Percentiles rank a stretch among this genome's conserved stretches.
These are phyloP conservation scores for Cyclostephanos tholiformis DNA, from an alignment of 108 stramenopile genomes.

Conservation along the genomic window DNA sequence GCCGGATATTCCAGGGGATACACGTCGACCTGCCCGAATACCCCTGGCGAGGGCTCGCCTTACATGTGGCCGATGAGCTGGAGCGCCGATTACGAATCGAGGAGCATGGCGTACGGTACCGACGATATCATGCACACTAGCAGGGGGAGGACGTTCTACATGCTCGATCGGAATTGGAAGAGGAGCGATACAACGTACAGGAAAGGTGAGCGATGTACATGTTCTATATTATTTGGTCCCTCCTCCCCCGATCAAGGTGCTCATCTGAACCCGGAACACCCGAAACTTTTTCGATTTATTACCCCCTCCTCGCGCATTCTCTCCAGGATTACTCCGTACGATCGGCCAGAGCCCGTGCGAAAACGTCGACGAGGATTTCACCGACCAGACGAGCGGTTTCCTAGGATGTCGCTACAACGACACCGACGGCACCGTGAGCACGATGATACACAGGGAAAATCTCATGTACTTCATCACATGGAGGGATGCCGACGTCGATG, in stretches of 20 bases:
- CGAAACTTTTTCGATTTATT: no score
- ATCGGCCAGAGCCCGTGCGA: no score
- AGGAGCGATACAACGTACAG: conserved; percentile 46
- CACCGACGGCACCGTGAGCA: conserved; percentile 44
- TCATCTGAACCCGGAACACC: no score
- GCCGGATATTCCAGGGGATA: no score
- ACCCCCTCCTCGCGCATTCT: no score
- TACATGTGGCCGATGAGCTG: conserved; percentile 64
- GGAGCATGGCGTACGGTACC: conserved; percentile 45
- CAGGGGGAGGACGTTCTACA: conserved; percentile 46
- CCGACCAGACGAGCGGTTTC: conserved; percentile 21
- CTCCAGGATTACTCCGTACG: no score
- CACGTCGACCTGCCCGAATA: no score
- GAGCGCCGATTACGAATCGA: conserved; percentile 45
- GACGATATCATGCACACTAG: conserved; percentile 43
- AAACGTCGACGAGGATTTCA: no score
- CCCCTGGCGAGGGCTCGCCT: no score
- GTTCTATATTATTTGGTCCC: no score
- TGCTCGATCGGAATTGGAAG: no score
- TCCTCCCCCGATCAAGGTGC: no score
- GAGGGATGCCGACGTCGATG: conserved; percentile 25
- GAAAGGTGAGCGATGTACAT: background rate
- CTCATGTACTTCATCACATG: conserved; percentile 56
- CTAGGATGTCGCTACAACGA: conserved; percentile 35
- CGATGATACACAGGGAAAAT: conserved; percentile 54